Conservation (phyloP, 2,329 filamentous ascomycete species). For the Thermomyces lanuginosus region DNA sequence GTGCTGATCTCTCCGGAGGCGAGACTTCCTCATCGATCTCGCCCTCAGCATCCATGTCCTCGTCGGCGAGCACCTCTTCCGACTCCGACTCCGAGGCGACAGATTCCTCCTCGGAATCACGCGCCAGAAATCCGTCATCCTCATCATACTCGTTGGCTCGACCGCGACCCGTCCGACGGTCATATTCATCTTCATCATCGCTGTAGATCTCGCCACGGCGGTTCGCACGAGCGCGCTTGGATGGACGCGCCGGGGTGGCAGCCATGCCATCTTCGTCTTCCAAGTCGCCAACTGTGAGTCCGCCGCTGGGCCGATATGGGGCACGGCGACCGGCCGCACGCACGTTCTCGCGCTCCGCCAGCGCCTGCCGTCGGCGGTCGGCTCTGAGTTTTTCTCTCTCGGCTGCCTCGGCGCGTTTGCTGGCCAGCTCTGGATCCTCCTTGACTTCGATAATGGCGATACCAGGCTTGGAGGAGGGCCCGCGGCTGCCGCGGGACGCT, state of each 20-base stretch:
- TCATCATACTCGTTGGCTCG: conserved; percentile 73
- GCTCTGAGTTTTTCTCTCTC: conserved; percentile 42
- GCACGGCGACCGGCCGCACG: conserved; percentile 36
- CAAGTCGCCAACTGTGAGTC: conserved; percentile 39
- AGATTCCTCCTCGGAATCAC: conserved; percentile 34
- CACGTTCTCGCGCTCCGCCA: conserved; percentile 39
- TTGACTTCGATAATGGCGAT: conserved; percentile 42
- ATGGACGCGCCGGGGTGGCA: conserved; percentile 24
- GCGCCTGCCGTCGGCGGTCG: conserved; percentile 38
- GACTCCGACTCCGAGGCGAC: conserved; percentile 29
- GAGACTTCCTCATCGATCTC: conserved; percentile 22
- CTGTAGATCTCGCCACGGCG: conserved; percentile 33
- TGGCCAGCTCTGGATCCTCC: conserved; percentile 47
- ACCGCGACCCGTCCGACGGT: conserved; percentile 27
- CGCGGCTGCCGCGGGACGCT: conserved; percentile 37
- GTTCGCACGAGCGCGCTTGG: conserved; percentile 24
- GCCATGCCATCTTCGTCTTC: conserved; percentile 40
- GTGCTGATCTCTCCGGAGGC: conserved; percentile 12
- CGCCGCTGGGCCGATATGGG: conserved; percentile 30
- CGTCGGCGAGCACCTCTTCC: conserved; percentile 27
- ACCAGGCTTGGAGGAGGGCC: conserved; percentile 31
- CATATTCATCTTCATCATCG: conserved; percentile 34
- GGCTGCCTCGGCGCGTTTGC: conserved; percentile 41
- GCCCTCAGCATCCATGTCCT: conserved; percentile 31
- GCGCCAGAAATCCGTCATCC: conserved; percentile 58